A percentile compares a stretch with the other conserved stretches of the same genome.
phyloP scores from a whole-genome alignment of 345 rosid genomes.

The Melaleuca quinquenervia region DNA sequence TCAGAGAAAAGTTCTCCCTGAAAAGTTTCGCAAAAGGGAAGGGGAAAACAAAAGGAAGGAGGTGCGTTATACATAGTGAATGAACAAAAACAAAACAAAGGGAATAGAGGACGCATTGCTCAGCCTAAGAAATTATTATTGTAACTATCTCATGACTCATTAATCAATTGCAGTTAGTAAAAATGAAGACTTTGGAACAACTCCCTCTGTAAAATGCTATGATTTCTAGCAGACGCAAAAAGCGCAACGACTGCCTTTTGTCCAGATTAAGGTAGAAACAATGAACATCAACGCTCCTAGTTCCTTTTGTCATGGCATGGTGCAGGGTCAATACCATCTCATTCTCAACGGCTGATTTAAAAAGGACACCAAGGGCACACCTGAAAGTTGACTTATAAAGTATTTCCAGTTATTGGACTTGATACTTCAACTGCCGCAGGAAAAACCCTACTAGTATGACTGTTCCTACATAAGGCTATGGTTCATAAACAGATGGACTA shows the following conservation, averaged over 20 bases:
- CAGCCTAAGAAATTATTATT: not conserved
- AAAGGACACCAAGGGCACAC: not conserved
- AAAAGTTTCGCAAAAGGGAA: not conserved
- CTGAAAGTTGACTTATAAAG: not conserved
- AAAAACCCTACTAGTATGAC: not conserved
- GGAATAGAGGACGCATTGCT: not conserved
- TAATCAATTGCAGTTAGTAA: not conserved
- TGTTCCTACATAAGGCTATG: not conserved
- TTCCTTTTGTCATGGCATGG: not conserved
- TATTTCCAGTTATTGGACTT: not conserved
- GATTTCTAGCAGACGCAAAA: not conserved
- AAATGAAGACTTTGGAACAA: not conserved
- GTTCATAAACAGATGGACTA: not conserved
- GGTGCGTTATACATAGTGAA: not conserved
- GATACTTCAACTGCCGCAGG: not conserved
- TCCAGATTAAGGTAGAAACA: not conserved
- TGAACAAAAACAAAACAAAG: not conserved
- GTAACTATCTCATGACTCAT: not conserved
- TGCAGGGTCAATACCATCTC: not conserved
- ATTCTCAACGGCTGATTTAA: not conserved
- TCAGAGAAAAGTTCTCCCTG: constrained; percentile 89
- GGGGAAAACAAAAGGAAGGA: not conserved
- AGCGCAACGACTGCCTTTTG: not conserved
- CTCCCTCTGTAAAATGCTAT: not conserved
- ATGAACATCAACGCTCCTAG: not conserved